Evolutionary conservation across 139 green algal genomes (phyloP), one percentile per base, ranked within the genome.

Genomic region (Zygnema cylindricum): DNA sequence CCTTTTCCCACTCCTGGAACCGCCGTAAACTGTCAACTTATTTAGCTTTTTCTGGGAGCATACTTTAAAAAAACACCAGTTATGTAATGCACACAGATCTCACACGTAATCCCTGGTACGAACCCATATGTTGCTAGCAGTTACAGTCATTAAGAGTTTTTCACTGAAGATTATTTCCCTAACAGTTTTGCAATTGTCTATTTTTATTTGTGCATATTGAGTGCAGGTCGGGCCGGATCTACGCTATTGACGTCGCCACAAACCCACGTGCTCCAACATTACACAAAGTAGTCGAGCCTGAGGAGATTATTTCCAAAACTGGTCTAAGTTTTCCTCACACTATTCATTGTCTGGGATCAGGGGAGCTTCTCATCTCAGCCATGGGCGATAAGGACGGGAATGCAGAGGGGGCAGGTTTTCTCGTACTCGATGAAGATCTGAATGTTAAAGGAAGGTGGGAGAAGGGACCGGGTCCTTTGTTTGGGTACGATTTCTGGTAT

Each of bases 401-500:
- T 40, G 91, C 79, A 41, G 91, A 92, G 35, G 95, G 94, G 63
- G 33, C 49, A 21, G 91, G 90, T 32, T 98, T 96, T 77, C 2
- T 98, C n/a, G 88, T 98, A n/a, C 90, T 98, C n/a, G 93, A 96
- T 77, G 57, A 92, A 25, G 89, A 96, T 30, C 93, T 97, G 69
- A 94, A 94, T 84, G 92, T 95, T 39, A 81, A 81, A 38, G 73
- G 73, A 16, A 35, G 73, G 36, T 81, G 73, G 73, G 73, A 81
- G 73, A 25, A 30, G 30, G 57, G 57, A 25, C 57, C 57, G 30
- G 57, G 57, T 30, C 57, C 57, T 30, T 73, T 73, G 30, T 97
- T 90, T 75, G 95, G 95, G 30, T 97, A 97, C 77, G 95, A 97
- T 88, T 97, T 95, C 82, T 97, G 94, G 93, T 98, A 98, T 91